Base-by-base conservation (phyloP, 768 basidiomycete species). In the Suillus spraguei region DNA sequence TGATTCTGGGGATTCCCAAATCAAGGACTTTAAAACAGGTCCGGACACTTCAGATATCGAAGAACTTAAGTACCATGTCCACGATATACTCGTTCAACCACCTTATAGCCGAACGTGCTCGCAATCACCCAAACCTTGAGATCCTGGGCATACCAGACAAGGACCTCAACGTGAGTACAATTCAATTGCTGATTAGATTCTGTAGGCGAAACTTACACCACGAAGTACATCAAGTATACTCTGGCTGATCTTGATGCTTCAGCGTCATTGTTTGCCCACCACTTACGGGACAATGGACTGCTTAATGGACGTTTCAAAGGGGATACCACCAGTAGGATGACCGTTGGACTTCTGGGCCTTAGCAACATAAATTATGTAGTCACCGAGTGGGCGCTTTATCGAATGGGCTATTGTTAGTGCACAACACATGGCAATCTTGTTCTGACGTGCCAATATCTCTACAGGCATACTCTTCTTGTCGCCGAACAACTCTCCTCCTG, bases 401-500 rank as follows among this genome's bases (percentile, higher is more conserved):
- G 73, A 22, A 73, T 74, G 73, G 73, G 72, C 9, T 73, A 73
- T 59, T 74, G 73, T 73, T 42, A 58, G 71, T 71, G 20, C 32
- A 60, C 20, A 50, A 24, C 20, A 2, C 1, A 50, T 2, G 16
- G 54, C 2, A 1, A 47, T 39, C 28, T 8, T 9, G 9, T 5
- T 6, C 2, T 11, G 8, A 54, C 16, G 33, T 33, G 63, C 35
- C 60, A 13, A 32, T 20, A 8, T 7, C 58, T 22, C 41, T n/a
- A 17, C 32, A 73, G 66, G 65, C 11, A 70, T 75, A 1, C 77
- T 79, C 41, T 74, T 79, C 10, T 70, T 81, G 6, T 81, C 80
- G 6, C 74, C 79, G 7, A 77, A 81, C 64, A 85, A 84, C 68
- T 83, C 82, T 0, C 74, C 80, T 0, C 70, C 77, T 5, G 83